Base-by-base conservation (phyloP, 768 basidiomycete species). In the Kwoniella sp. region DNA sequence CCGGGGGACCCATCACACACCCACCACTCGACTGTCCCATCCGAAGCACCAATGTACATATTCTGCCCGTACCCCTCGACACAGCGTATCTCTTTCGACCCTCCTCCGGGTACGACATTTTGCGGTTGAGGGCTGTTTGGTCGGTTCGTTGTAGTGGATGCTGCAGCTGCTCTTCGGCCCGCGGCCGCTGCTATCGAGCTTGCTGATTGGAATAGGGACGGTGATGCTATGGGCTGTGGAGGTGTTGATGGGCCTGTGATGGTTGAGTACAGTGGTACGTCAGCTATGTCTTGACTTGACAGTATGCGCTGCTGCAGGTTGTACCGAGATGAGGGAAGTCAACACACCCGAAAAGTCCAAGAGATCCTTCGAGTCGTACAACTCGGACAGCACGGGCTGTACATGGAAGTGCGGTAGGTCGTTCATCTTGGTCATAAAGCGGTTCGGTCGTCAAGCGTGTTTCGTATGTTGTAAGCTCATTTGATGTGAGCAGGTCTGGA, bases 21-120 rank as follows among this genome's bases (percentile, higher is more conserved):
- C 76, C 89, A 94, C 48, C 92, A 88, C 37, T 93, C 82, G 8
- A 96, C 84, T 69, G 91, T 87, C 23, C 93, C 92, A 65, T 93
- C 91, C 23, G 88, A 87, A 66, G 89, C 90, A 13, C 92, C 93
- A 13, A 92, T 85, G 70, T 93, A 94, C 26, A 95, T 86, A 73
- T 96, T 93, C 47, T 88, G 54, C 2, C 74, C 76, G 58, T 75
- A 77, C n/a, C 73, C 76, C 45, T 77, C 76, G 5, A 77, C 73
- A 61, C 74, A 75, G 50, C 68, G 59, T 15, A 75, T 62, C 51
- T 73, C 74, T 13, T 57, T 61, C 5, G 41, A 45, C 4, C 41
- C 41, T 3, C 41, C 41, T 17, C 11, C 17, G 20, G 41, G 20
- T 3, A 20, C 41, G 3, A 3, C 20, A 7, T 45, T 8, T 20